phyloP scores from a whole-genome alignment of 192 early-diverging fungal genomes.

The Martensiomyces pterosporus region DNA sequence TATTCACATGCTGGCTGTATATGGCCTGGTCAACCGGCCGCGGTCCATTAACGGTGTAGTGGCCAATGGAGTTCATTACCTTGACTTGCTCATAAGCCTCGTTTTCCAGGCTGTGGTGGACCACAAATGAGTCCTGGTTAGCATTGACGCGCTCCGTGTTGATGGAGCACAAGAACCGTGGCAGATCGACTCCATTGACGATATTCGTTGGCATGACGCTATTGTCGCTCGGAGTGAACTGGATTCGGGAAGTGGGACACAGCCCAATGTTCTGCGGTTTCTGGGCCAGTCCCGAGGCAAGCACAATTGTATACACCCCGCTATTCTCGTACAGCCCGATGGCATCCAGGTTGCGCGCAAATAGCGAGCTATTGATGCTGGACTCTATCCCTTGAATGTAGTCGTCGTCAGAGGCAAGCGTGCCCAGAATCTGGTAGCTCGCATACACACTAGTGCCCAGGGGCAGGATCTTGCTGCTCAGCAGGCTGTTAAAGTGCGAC shows the following conservation, averaged over 20 bases:
- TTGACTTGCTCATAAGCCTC: constrained; percentile 37
- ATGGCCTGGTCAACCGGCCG: constrained; percentile 40
- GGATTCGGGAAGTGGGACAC: constrained; percentile 10
- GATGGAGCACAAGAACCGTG: constrained; percentile 25
- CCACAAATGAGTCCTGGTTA: constrained; percentile 9
- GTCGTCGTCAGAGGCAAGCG: constrained; percentile 9
- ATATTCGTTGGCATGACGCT: constrained; percentile 4
- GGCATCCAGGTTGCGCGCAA: constrained; percentile 39
- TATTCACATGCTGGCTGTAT: constrained; percentile 15
- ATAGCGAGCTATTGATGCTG: constrained; percentile 18
- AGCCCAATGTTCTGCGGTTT: constrained; percentile 10
- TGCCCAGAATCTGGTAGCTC: constrained; percentile 41
- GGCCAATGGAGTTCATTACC: constrained; percentile 31
- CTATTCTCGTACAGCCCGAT: constrained; percentile 23
- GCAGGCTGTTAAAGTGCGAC: constrained; percentile 16
- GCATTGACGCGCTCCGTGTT: constrained; percentile 16
- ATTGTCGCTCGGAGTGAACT: constrained; percentile 16
- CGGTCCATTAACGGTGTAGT: constrained; percentile 34
- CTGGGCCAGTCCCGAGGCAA: constrained; percentile 14
- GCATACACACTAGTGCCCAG: constrained; percentile 18
- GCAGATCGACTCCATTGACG: constrained; percentile 35
- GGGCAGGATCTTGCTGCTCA: constrained; percentile 9
- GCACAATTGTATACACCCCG: constrained; percentile 39
- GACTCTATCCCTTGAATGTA: constrained; percentile 16
- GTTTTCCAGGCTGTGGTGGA: constrained; percentile 20